These are phyloP conservation scores for Cyathus striatus DNA, from an alignment of 768 basidiomycete genomes.

Conservation along the genomic window DNA sequence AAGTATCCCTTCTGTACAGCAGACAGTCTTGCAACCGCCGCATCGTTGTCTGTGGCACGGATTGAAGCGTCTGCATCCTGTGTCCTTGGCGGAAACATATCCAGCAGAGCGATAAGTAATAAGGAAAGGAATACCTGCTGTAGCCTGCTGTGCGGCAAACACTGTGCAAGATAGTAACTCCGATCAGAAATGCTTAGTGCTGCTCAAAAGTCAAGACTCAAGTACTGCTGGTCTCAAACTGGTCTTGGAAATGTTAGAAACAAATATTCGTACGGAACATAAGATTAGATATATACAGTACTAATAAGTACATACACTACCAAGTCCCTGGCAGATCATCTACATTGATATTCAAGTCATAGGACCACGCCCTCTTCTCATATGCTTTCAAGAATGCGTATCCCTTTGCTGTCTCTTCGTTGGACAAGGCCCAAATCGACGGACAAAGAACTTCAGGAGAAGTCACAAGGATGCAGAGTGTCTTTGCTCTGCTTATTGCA, in stretches of 20 bases:
- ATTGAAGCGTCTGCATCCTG: constrained; percentile 55
- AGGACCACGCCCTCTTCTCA: constrained; percentile 45
- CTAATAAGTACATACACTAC: too few species aligned
- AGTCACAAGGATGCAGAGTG: constrained; percentile 41
- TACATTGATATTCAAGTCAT: constrained; percentile 27
- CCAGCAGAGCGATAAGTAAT: too few species aligned
- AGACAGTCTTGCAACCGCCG: constrained; percentile 80
- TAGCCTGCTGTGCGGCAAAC: too few species aligned
- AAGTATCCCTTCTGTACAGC: constrained; percentile 81
- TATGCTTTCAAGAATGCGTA: constrained; percentile 44
- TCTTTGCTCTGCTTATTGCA: constrained; percentile 48
- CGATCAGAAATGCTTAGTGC: too few species aligned
- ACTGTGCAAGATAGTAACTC: too few species aligned
- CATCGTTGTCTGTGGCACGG: constrained; percentile 79
- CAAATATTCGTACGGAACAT: too few species aligned
- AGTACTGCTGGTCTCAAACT: too few species aligned
- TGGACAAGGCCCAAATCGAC: constrained; percentile 34
- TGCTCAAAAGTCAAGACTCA: too few species aligned
- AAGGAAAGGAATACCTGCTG: too few species aligned
- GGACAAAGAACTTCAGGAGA: constrained; percentile 40
- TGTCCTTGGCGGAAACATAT: constrained; percentile 2
- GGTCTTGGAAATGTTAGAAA: too few species aligned
- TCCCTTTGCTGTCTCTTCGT: constrained; percentile 40
- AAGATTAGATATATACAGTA: too few species aligned
- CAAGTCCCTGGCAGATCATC: too few species aligned